phyloP scores from a whole-genome alignment of 2,329 filamentous ascomycete genomes.

The Penicillium hordei region DNA sequence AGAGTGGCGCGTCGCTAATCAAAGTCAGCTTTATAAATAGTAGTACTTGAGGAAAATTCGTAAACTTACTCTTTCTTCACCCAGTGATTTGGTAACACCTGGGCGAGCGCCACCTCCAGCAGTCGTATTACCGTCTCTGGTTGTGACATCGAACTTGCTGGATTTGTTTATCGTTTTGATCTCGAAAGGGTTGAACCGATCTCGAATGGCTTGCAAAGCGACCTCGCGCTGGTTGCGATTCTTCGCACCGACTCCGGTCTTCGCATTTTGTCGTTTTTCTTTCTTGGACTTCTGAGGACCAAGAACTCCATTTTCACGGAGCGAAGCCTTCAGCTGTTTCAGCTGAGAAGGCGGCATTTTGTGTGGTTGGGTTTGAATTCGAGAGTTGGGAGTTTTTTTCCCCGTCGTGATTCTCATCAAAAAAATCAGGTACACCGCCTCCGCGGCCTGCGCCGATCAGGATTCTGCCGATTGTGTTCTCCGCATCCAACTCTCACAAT shows the following conservation, averaged over 20 bases:
- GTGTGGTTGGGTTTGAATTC: conserved; percentile 17
- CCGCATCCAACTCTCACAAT: conserved; percentile 23
- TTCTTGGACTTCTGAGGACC: conserved; percentile 95
- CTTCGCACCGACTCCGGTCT: conserved; percentile 66
- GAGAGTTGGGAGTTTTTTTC: conserved; percentile 31
- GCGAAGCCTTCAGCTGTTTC: conserved; percentile 88
- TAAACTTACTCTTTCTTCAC: conserved; percentile 72
- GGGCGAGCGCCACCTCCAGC: conserved; percentile 68
- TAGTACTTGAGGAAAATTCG: not conserved
- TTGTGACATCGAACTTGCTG: conserved; percentile 83
- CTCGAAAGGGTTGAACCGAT: conserved; percentile 98
- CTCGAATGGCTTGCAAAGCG: conserved; percentile 81
- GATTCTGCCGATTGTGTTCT: conserved; percentile 33
- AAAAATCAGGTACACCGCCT: conserved; percentile 39
- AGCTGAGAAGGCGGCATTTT: conserved; percentile 92
- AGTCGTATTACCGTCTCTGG: conserved; percentile 53
- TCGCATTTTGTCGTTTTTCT: conserved; percentile 73
- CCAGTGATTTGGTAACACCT: conserved; percentile 77
- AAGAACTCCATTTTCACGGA: conserved; percentile 84
- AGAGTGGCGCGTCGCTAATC: conserved; percentile 72
- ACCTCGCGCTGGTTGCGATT: conserved; percentile 74
- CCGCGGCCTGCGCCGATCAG: conserved; percentile 21
- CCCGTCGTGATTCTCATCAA: conserved; percentile 16
- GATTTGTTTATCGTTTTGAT: conserved; percentile 76
- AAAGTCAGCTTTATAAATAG: conserved; percentile 13